phyloP scores from a whole-genome alignment of 805 yeast species.

The Candida dajiaensis region DNA sequence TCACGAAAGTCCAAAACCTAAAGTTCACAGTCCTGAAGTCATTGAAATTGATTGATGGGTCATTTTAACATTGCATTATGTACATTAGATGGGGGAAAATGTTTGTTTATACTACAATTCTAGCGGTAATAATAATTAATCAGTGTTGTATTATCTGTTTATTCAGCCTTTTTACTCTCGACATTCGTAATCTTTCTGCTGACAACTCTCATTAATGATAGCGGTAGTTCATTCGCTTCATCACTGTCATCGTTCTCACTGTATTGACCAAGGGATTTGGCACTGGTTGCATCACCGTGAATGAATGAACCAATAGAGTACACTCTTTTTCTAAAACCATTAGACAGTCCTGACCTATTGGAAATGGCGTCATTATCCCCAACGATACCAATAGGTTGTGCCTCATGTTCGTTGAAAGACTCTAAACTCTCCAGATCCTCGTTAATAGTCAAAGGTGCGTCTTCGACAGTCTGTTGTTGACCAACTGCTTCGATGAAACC shows the following conservation, averaged over 20 bases:
- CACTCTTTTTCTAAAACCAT: constrained; percentile 28
- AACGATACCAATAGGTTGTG: constrained; percentile 6
- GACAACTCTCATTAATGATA: constrained; percentile 32
- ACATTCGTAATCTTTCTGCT: constrained; percentile 17
- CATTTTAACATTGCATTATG: neutral
- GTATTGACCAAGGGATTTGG: constrained; percentile 23
- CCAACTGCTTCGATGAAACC: constrained; percentile 20
- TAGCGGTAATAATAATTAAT: neutral
- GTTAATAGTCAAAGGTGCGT: neutral
- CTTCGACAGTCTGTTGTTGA: neutral
- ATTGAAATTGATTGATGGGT: constrained; percentile 58
- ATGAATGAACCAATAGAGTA: constrained; percentile 31
- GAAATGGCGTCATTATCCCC: constrained; percentile 1
- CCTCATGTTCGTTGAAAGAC: neutral
- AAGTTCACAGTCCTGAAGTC: constrained; percentile 68
- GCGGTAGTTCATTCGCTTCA: constrained; percentile 26
- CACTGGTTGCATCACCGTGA: constrained; percentile 15
- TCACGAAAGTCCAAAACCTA: constrained; percentile 53
- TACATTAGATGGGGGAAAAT: constrained; percentile 1
- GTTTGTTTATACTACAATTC: neutral
- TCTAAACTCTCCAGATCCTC: neutral
- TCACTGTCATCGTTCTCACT: constrained; percentile 9
- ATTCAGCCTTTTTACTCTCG: neutral
- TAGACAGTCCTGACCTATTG: constrained; percentile 14
- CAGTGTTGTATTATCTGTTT: neutral